Conservation (phyloP, 2,329 filamentous ascomycete species). For the Leptographium galeiforme region DNA sequence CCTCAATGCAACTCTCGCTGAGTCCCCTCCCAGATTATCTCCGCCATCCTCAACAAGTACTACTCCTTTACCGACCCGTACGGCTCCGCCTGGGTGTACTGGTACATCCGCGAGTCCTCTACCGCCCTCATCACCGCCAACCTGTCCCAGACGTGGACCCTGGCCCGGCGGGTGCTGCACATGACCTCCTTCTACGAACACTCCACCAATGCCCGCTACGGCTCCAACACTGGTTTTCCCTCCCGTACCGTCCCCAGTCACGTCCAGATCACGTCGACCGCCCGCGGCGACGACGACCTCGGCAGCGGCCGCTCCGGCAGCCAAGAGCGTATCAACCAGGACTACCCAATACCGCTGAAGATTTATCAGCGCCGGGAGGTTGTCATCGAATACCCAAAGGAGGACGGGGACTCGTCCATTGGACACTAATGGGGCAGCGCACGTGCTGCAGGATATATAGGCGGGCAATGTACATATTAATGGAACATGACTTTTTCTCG, state of each 20-base stretch:
- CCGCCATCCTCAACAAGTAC: constrained; percentile 33
- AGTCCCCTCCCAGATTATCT: constrained; percentile 26
- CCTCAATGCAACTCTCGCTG: not conserved
- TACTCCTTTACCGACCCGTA: constrained; percentile 28
- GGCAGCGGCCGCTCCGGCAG: constrained; percentile 18
- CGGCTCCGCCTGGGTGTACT: constrained; percentile 25
- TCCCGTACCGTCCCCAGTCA: not conserved
- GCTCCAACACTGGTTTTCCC: constrained; percentile 14
- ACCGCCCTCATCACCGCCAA: constrained; percentile 31
- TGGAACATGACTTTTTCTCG: too few species aligned
- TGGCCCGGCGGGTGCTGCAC: constrained; percentile 24
- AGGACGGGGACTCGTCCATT: not conserved
- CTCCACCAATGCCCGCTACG: constrained; percentile 17
- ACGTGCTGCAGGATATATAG: not conserved
- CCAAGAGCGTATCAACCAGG: constrained; percentile 23
- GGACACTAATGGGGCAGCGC: not conserved
- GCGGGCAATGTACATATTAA: not conserved
- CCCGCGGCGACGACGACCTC: constrained; percentile 10
- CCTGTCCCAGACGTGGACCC: constrained; percentile 28
- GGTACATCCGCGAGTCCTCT: constrained; percentile 32
- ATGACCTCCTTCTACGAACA: constrained; percentile 20
- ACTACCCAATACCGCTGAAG: constrained; percentile 13
- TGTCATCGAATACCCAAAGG: not conserved
- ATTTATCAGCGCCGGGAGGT: constrained; percentile 13
- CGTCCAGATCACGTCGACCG: not conserved